A percentile compares a stretch with the other conserved stretches of the same genome.
Conservation (phyloP, 305 asterid species). For the Ilex paraguariensis region DNA sequence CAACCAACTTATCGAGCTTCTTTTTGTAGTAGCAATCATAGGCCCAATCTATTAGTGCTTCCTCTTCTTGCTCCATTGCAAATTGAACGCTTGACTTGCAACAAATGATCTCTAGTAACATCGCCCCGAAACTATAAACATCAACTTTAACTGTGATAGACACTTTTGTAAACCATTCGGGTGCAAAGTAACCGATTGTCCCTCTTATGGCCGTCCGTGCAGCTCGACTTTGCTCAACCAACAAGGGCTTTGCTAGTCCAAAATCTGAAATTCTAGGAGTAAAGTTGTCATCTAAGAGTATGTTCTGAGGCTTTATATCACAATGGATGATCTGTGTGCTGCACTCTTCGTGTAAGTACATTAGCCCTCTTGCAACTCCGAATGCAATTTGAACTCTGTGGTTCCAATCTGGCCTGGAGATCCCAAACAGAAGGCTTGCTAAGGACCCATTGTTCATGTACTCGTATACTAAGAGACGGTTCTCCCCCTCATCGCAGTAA, state of each 20-base stretch:
- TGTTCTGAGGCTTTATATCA: too few species aligned
- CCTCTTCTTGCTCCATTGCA: slow-evolving; percentile 20
- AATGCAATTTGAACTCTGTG: slow-evolving; percentile 25
- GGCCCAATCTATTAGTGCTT: slow-evolving; percentile 25
- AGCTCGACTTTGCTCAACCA: slow-evolving; percentile 27
- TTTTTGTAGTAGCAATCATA: slow-evolving; percentile 23
- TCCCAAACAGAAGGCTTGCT: slow-evolving; percentile 18
- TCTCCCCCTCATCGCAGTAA: slow-evolving; percentile 27
- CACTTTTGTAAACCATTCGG: slow-evolving; percentile 36
- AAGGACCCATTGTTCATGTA: slow-evolving; percentile 37
- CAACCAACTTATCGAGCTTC: slow-evolving; percentile 19
- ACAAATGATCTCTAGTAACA: slow-evolving; percentile 34
- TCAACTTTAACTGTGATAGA: slow-evolving; percentile 25
- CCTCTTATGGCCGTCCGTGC: slow-evolving; percentile 26
- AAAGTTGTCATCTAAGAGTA: slow-evolving; percentile 28
- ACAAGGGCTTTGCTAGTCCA: slow-evolving; percentile 32
- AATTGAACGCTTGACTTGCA: slow-evolving; percentile 21
- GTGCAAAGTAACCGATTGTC: slow-evolving; percentile 38
- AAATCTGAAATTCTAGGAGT: slow-evolving; percentile 29
- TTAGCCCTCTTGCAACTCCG: slow-evolving; percentile 32
- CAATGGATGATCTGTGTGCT: too few species aligned
- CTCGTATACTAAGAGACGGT: slow-evolving; percentile 33
- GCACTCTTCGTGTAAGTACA: too few species aligned
- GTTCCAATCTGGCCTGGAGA: slow-evolving; percentile 28
- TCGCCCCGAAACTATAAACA: slow-evolving; percentile 33